These are phyloP conservation scores for Pulveroboletus ravenelii DNA, from an alignment of 768 basidiomycete species.

Conservation along the genomic window DNA sequence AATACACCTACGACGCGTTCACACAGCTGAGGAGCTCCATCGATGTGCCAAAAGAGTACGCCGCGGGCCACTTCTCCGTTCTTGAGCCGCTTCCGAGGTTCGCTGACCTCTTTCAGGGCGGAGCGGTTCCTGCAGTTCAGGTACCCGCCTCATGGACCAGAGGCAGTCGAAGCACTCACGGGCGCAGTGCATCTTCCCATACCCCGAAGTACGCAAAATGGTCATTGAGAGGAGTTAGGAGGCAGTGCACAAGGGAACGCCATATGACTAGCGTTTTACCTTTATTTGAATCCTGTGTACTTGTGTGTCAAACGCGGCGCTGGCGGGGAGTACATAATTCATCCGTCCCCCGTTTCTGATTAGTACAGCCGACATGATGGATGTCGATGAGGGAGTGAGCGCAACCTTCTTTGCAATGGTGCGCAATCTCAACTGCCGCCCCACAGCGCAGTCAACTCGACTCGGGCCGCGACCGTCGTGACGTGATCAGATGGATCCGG, in stretches of 20 bases:
- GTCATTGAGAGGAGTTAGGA: conserved; percentile 1
- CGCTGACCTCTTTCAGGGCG: conserved; percentile 16
- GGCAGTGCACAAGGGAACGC: not conserved
- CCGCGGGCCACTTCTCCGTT: not conserved
- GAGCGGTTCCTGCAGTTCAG: conserved; percentile 19
- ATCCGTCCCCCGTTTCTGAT: conserved; percentile 5
- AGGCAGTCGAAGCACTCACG: conserved; percentile 14
- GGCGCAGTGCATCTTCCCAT: conserved; percentile 8
- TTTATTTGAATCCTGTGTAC: too few species aligned
- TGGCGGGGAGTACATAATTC: not conserved
- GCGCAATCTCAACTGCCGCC: too few species aligned
- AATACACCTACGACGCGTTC: conserved; percentile 53
- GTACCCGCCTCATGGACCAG: conserved; percentile 22
- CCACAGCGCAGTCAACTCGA: too few species aligned
- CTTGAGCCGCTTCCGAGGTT: not conserved
- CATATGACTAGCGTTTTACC: too few species aligned
- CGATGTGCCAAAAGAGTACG: conserved; percentile 57
- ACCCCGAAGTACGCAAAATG: conserved; percentile 9
- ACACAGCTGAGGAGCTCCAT: conserved; percentile 44
- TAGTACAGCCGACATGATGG: not conserved
- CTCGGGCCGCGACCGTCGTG: too few species aligned
- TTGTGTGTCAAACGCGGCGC: too few species aligned
- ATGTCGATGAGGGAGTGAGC: too few species aligned
- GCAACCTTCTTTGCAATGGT: too few species aligned
- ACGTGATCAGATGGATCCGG: too few species aligned